A percentile compares a stretch with the other conserved stretches of the same genome.
These are phyloP conservation scores for Chaetomium tenue DNA, from an alignment of 495 filamentous ascomycete species.

Conservation along the genomic window DNA sequence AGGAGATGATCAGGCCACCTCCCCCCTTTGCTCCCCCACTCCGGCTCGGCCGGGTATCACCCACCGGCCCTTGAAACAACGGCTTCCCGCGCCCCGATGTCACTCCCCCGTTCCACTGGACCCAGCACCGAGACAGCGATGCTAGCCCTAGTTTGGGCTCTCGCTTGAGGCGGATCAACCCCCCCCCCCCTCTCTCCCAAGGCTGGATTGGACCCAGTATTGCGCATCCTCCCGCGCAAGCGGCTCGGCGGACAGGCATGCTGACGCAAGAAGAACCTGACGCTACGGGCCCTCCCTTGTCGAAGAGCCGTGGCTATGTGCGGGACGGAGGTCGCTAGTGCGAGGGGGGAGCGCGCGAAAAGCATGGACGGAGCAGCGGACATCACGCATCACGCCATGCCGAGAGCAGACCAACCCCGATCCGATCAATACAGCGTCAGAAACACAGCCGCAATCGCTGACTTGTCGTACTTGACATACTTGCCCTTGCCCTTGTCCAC, in stretches of 20 bases:
- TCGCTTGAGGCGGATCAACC: too few species aligned
- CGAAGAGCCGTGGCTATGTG: background rate
- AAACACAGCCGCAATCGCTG: constrained; percentile 56
- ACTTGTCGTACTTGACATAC: constrained; percentile 96
- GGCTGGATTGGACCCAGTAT: background rate
- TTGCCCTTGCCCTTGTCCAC: constrained; percentile 95
- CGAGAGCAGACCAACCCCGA: background rate
- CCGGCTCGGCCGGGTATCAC: background rate
- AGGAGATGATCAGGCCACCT: background rate
- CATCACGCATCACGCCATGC: background rate
- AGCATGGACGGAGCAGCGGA: background rate
- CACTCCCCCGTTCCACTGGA: background rate
- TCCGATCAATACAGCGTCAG: constrained; percentile 43
- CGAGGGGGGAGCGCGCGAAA: background rate
- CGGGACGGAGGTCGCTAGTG: background rate
- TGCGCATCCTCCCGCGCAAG: background rate
- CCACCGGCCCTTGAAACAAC: background rate
- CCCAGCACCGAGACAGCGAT: background rate
- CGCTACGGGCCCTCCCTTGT: background rate
- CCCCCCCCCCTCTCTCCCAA: too few species aligned
- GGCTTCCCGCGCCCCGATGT: background rate
- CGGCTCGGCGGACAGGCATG: background rate
- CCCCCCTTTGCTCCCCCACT: background rate
- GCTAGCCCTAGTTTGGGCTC: background rate
- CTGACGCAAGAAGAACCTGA: constrained; percentile 13